These are phyloP conservation scores for Medicago lupulina DNA, from an alignment of 306 rosid species.

Conservation along the genomic window DNA sequence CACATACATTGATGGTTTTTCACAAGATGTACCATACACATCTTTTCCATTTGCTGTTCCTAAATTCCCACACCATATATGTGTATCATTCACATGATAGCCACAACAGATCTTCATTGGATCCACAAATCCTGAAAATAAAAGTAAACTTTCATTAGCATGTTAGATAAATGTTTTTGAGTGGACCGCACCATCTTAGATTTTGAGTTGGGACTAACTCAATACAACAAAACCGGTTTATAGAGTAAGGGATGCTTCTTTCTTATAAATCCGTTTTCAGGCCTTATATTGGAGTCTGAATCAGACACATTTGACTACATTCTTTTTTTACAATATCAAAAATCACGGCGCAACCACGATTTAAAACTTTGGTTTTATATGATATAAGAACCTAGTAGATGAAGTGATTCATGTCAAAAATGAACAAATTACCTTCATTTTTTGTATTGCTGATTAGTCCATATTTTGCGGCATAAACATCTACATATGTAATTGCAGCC, in stretches of 20 bases:
- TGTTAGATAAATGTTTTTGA: not conserved
- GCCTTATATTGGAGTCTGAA: not conserved
- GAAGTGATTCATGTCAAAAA: constrained; percentile 12
- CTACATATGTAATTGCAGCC: constrained; percentile 87
- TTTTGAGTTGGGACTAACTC: too few species aligned
- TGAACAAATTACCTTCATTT: constrained; percentile 60
- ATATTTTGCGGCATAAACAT: constrained; percentile 81
- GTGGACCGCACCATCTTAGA: too few species aligned
- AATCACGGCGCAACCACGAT: not conserved
- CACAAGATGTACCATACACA: constrained; percentile 77
- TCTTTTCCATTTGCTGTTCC: constrained; percentile 62
- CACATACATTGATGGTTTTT: constrained; percentile 54
- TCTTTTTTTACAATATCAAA: not conserved
- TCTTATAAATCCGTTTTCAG: too few species aligned
- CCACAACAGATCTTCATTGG: constrained; percentile 88
- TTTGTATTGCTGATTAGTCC: constrained; percentile 75
- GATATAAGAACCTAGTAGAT: not conserved
- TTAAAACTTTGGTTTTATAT: not conserved
- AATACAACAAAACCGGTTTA: too few species aligned
- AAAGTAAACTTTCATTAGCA: not conserved
- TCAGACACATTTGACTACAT: not conserved
- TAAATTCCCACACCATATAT: constrained; percentile 79
- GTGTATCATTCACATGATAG: constrained; percentile 78
- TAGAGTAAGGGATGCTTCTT: too few species aligned
- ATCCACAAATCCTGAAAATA: constrained; percentile 69